Evolutionary conservation across 1,284 basidiomycete species (phyloP).

Genomic region (Pterulicium gracile): DNA sequence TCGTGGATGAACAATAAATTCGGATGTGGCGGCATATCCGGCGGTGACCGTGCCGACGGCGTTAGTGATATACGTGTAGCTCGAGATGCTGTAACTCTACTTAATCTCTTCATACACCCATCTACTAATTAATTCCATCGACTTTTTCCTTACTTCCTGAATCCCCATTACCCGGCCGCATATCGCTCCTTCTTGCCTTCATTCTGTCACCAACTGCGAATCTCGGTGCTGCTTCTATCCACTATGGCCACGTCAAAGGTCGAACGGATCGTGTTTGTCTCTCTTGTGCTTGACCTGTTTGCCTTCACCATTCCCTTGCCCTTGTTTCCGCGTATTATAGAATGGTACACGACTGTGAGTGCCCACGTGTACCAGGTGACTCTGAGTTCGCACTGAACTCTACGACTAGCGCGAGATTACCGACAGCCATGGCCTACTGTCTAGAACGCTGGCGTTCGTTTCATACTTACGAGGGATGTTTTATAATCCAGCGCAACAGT

Average conservation of each 20-base stretch:
- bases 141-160: no score
- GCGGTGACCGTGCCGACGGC: no score
- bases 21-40: no score
- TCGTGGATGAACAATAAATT: no score
- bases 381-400: neutral
- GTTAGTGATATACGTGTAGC: no score
- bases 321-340: slow-evolving; percentile 79
- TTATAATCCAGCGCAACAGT: slow-evolving; percentile 47
- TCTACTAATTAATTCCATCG: no score
- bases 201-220: no score
- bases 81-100: no score
- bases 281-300: slow-evolving; percentile 78
- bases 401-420: slow-evolving; percentile 50
- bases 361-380: neutral
- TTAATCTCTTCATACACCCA: no score
- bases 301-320: slow-evolving; percentile 94
- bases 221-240: no score
- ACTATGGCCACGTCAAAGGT: slow-evolving; percentile 45
- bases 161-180: no score
- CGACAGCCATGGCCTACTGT: slow-evolving; percentile 60
- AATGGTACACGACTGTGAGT: slow-evolving; percentile 76
- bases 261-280: slow-evolving; percentile 72
- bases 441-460: slow-evolving; percentile 53
- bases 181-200: no score
- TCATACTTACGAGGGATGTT: slow-evolving; percentile 53